These are phyloP conservation scores for Lineolata rhizophorae DNA, from an alignment of 495 filamentous ascomycete genomes.

Conservation along the genomic window DNA sequence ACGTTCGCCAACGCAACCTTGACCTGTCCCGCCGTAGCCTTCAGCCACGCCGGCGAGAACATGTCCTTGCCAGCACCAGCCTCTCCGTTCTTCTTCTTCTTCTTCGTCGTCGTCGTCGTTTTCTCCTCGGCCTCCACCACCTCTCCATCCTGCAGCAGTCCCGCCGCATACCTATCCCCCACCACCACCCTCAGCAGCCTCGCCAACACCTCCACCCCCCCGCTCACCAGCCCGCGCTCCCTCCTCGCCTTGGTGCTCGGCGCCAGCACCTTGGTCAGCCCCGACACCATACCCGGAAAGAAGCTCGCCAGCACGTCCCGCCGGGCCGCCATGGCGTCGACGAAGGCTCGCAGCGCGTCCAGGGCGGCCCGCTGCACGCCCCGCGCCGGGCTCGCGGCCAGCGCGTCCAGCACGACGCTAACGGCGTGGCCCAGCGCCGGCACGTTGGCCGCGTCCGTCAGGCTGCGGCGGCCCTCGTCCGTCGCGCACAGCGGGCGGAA, in stretches of 20 bases:
- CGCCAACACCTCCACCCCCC: conserved; percentile 35
- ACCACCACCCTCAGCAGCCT: conserved; percentile 40
- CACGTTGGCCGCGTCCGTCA: conserved; percentile 36
- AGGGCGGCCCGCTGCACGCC: conserved; percentile 46
- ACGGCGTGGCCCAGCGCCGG: conserved; percentile 68
- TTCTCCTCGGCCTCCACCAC: conserved; percentile 20
- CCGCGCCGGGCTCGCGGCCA: conserved; percentile 34
- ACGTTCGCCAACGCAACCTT: conserved; percentile 67
- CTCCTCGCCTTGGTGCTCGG: conserved; percentile 40
- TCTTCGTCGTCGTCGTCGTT: conserved; percentile 5
- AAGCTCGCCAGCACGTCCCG: conserved; percentile 51
- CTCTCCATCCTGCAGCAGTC: conserved; percentile 36
- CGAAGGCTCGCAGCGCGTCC: conserved; percentile 37
- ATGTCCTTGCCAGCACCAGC: conserved; percentile 6
- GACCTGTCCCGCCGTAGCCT: conserved; percentile 59
- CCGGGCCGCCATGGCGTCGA: conserved; percentile 38
- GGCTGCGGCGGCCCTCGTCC: conserved; percentile 15
- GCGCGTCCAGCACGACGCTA: conserved; percentile 54
- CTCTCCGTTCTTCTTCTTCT: conserved; percentile 4
- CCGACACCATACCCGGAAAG: conserved; percentile 73
- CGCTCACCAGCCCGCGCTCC: conserved; percentile 39
- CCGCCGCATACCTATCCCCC: conserved; percentile 31
- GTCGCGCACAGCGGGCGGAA: conserved; percentile 20
- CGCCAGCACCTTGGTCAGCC: conserved; percentile 51
- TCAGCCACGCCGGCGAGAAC: conserved; percentile 47